These are phyloP conservation scores for Mesembryanthemum crystallinum DNA, from an alignment of 148 eudicot species.

Conservation along the genomic window DNA sequence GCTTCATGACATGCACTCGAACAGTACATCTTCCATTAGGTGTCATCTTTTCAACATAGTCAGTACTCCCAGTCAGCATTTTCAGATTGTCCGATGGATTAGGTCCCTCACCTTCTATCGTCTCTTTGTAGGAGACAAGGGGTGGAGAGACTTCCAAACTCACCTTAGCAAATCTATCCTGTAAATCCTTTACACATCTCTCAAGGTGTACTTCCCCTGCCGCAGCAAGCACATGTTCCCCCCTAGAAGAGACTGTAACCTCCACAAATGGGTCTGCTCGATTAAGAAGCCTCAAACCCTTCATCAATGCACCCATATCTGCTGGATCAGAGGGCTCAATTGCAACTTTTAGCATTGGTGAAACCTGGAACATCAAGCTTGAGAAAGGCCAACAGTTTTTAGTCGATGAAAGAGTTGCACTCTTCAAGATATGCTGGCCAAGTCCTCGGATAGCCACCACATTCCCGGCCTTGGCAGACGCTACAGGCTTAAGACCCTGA, in stretches of 20 bases:
- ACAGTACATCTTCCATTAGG: slow-evolving; percentile 92
- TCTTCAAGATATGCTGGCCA: slow-evolving; percentile 85
- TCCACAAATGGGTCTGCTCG: slow-evolving; percentile 97
- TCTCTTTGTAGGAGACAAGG: slow-evolving; percentile 82
- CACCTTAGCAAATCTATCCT: slow-evolving; percentile 86
- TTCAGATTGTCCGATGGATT: slow-evolving; percentile 65
- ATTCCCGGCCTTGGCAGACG: slow-evolving; percentile 74
- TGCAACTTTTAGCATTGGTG: slow-evolving; percentile 92
- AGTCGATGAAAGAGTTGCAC: slow-evolving; percentile 92
- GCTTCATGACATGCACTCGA: slow-evolving; percentile 76
- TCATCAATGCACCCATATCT: slow-evolving; percentile 88
- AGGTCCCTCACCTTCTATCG: slow-evolving; percentile 68
- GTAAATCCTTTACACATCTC: slow-evolving; percentile 87
- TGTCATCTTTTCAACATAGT: slow-evolving; percentile 67
- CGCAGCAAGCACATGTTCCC: slow-evolving; percentile 94
- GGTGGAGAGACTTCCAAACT: slow-evolving; percentile 89
- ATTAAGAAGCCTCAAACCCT: slow-evolving; percentile 79
- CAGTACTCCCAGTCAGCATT: slow-evolving; percentile 44
- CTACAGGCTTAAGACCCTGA: slow-evolving; percentile 69
- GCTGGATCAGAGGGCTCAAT: slow-evolving; percentile 93
- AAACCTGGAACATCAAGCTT: slow-evolving; percentile 87
- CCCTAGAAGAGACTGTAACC: slow-evolving; percentile 83
- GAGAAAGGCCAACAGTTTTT: slow-evolving; percentile 92
- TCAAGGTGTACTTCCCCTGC: slow-evolving; percentile 98
- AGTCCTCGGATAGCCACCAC: slow-evolving; percentile 89